These are phyloP conservation scores for Thielaviopsis ethacetica DNA, from an alignment of 2,329 filamentous ascomycete genomes.

Conservation along the genomic window DNA sequence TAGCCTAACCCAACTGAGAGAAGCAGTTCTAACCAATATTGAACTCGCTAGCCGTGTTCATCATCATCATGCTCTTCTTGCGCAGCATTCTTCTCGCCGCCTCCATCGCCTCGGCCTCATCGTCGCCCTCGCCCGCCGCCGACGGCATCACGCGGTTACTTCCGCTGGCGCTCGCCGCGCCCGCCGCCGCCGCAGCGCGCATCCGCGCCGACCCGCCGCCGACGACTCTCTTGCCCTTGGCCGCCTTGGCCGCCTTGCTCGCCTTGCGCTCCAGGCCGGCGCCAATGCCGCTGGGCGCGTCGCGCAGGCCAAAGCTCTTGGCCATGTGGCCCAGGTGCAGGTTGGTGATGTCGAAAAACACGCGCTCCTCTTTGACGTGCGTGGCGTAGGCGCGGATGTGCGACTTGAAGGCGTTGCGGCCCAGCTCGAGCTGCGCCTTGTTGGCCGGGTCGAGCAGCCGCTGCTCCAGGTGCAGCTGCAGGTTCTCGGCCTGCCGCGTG, in stretches of 20 bases:
- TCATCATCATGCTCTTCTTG: slow-evolving; percentile 50
- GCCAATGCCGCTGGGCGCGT: slow-evolving; percentile 72
- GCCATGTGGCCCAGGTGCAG: slow-evolving; percentile 85
- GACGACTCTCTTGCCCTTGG: slow-evolving; percentile 6
- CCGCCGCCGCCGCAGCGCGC: slow-evolving; percentile 24
- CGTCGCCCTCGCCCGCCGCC: slow-evolving; percentile 19
- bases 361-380: slow-evolving; percentile 69
- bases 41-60: slow-evolving; percentile 48
- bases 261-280: slow-evolving; percentile 33
- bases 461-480: slow-evolving; percentile 45
- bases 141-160: slow-evolving; percentile 17
- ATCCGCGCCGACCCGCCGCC: slow-evolving; percentile 19
- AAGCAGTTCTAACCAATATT: slow-evolving; percentile 38
- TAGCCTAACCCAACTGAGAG: too few relatives aligned
- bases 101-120: slow-evolving; percentile 24
- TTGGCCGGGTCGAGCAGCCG: slow-evolving; percentile 35
- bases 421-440: slow-evolving; percentile 58
- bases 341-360: slow-evolving; percentile 80
- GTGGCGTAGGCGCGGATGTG: slow-evolving; percentile 92
- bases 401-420: slow-evolving; percentile 72
- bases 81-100: slow-evolving; percentile 32
- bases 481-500: slow-evolving; percentile 36
- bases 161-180: slow-evolving; percentile 20
- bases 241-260: slow-evolving; percentile 20
- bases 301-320: slow-evolving; percentile 81